Evolutionary conservation across 2,329 filamentous ascomycete genomes (phyloP).

Genomic region (Akanthomyces uredinophilus): DNA sequence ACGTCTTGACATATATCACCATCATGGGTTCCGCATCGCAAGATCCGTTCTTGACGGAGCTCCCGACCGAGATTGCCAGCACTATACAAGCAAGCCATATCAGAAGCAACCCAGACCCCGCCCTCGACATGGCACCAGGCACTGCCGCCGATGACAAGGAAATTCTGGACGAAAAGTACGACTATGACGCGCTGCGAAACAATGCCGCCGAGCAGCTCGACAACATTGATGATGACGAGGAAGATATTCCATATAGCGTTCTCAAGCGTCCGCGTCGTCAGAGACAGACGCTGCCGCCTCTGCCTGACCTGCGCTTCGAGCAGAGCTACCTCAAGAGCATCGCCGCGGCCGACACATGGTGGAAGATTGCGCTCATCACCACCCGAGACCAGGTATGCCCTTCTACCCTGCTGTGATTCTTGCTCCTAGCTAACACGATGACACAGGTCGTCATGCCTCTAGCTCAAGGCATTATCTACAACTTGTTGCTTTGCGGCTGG

Average conservation of each 20-base stretch:
- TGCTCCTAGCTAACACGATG: neutral
- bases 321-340: slow-evolving; percentile 96
- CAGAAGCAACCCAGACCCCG: slow-evolving; percentile 63
- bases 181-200: neutral
- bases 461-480: slow-evolving; percentile 84
- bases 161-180: slow-evolving; percentile 8
- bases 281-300: slow-evolving; percentile 47
- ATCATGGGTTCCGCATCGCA: slow-evolving; percentile 44
- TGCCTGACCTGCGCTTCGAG: slow-evolving; percentile 92
- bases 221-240: slow-evolving; percentile 46
- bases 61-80: slow-evolving; percentile 65
- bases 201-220: slow-evolving; percentile 3
- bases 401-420: neutral
- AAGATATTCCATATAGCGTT: slow-evolving; percentile 65
- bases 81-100: slow-evolving; percentile 78
- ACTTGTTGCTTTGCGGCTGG: slow-evolving; percentile 80
- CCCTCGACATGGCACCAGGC: slow-evolving; percentile 74
- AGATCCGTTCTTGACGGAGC: slow-evolving; percentile 15
- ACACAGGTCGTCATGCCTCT: slow-evolving; percentile 75
- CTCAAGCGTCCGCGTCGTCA: slow-evolving; percentile 50
- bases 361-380: slow-evolving; percentile 78
- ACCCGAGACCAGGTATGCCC: slow-evolving; percentile 72
- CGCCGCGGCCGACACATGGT: slow-evolving; percentile 70
- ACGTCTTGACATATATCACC: slow-evolving; percentile 3
- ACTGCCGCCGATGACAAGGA: slow-evolving; percentile 61